phyloP scores from a whole-genome alignment of 345 rosid genomes.

The Litchi chinensis region DNA sequence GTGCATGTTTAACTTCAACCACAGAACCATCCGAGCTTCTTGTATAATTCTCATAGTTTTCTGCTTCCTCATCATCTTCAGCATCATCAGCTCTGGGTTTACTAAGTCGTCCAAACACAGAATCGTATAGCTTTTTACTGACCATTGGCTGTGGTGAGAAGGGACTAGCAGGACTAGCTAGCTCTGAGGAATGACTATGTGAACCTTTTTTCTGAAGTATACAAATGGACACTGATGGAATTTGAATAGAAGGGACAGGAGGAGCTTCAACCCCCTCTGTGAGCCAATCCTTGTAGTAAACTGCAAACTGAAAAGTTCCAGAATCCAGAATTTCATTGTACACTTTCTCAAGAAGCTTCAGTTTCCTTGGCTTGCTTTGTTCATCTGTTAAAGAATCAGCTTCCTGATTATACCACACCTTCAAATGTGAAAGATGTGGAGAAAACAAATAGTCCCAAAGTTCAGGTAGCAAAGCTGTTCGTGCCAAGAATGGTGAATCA shows the following conservation, averaged over 20 bases:
- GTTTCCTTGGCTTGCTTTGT: constrained; percentile 39
- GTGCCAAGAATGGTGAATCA: constrained; percentile 54
- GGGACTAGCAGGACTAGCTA: constrained; percentile 35
- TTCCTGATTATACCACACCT: constrained; percentile 59
- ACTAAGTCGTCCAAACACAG: constrained; percentile 37
- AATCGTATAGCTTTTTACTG: constrained; percentile 54
- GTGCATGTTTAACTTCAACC: constrained; percentile 37
- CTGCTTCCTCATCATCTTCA: constrained; percentile 29
- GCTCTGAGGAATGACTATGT: constrained; percentile 35
- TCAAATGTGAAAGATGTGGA: constrained; percentile 69
- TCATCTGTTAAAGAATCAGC: constrained; percentile 40
- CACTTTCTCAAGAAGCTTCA: constrained; percentile 57
- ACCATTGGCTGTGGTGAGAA: constrained; percentile 56
- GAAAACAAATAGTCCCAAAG: constrained; percentile 61
- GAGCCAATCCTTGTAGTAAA: constrained; percentile 75
- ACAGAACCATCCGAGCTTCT: constrained; percentile 38
- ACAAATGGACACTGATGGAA: constrained; percentile 44
- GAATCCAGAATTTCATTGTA: constrained; percentile 60
- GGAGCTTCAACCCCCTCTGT: constrained; percentile 57
- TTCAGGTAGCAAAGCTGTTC: constrained; percentile 51
- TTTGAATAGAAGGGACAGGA: constrained; percentile 45
- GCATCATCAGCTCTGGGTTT: constrained; percentile 31
- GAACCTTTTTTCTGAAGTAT: constrained; percentile 29
- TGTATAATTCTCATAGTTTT: constrained; percentile 19
- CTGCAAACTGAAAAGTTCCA: constrained; percentile 56